Evolutionary conservation across 805 yeast genomes (phyloP), one percentile per base, ranked within the genome.

Genomic region (Metschnikowia kofuensis): DNA sequence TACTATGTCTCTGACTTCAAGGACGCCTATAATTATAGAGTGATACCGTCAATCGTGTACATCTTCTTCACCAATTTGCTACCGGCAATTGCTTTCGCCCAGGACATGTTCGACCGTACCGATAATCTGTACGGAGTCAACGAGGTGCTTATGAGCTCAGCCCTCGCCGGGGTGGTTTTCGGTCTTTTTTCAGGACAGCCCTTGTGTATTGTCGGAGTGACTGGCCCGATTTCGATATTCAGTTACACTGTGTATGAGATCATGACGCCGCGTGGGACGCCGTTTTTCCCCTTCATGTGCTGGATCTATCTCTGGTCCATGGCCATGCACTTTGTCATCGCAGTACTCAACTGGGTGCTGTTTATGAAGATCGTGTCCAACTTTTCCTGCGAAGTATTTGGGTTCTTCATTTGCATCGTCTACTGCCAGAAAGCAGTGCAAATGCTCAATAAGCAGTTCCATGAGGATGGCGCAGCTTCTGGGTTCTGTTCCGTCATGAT

Each of bases 41-140:
- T 91, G 12, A 72, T 92, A 1, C 99, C 99, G 0, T 75, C 96
- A 0, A 83, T 89, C 0, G 69, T 87, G 1, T 89, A 80, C 63
- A 86, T 94, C 12, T 92, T 86, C 66, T 90, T 94, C 74, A 90
- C 96, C 38, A 92, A 94, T 64, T 63, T 92, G 40, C 73, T 92
- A 35, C 98, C 98, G 1, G 97, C 97, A 0, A 77, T 92, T 38
- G 97, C 98, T 0, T 92, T 92, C 74, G 96, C 97, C 0, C 97
- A 89, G 62, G 98, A 92, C 63, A 87, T 92, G 96, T 91, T 90
- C 66, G 96, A 91, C 65, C 84, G 89, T 52, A 92, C 99, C 0
- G 69, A 86, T 42, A 83, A 87, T 55, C 77, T 91, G 11, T 92
- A 89, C 60, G 99, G 99, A 3, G 86, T 94, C 4, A 94, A 92